Conservation (phyloP, 805 yeast species). For the Wickerhamiella azymoides region DNA sequence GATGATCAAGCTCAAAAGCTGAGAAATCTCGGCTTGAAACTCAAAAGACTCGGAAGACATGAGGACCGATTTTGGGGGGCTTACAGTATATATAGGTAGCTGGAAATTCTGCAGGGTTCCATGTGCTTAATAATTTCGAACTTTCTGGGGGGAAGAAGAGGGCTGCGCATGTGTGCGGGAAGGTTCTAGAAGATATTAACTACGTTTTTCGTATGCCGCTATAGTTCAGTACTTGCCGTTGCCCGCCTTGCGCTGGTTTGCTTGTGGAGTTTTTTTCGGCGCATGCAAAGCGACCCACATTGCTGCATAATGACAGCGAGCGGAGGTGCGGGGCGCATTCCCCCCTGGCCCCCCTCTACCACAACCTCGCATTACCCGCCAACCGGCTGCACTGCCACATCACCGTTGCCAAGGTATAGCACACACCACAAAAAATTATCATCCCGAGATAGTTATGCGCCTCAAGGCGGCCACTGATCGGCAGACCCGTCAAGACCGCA, state of each 20-base stretch:
- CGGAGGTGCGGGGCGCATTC: too few species aligned
- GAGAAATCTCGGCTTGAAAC: conserved; percentile 99
- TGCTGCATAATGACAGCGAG: neutral
- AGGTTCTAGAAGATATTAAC: neutral
- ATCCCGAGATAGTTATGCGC: conserved; percentile 23
- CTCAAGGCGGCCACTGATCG: conserved; percentile 26
- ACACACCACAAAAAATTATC: conserved; percentile 23
- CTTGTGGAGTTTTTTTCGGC: neutral
- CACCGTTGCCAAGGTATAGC: conserved; percentile 20
- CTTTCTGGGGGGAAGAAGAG: conserved; percentile 1
- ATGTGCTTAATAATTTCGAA: conserved; percentile 10
- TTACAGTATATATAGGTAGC: neutral
- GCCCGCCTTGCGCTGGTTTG: too few species aligned
- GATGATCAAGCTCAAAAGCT: conserved; percentile 98
- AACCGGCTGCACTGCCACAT: neutral
- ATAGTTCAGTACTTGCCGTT: too few species aligned
- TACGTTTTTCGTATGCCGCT: too few species aligned
- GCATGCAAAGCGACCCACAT: neutral
- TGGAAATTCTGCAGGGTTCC: conserved; percentile 10
- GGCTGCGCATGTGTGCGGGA: neutral
- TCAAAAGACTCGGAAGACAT: conserved; percentile 35
- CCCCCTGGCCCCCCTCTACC: neutral
- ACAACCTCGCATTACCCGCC: neutral
- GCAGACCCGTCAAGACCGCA: conserved; percentile 28
- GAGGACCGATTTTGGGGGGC: conserved; percentile 2